Conservation (phyloP, 768 basidiomycete genomes). For the Naematelia encephala region DNA sequence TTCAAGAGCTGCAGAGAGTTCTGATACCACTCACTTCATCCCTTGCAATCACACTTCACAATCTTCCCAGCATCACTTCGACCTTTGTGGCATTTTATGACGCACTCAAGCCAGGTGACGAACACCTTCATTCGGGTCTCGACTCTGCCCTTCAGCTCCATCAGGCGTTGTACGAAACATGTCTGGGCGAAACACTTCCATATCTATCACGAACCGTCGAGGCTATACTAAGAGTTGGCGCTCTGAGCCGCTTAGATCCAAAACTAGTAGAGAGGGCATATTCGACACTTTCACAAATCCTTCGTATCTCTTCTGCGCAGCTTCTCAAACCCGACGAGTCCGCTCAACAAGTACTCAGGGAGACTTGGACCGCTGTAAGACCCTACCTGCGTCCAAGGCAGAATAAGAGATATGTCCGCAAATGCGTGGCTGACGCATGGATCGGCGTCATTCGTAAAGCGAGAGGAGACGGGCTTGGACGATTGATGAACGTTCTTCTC, state of each 20-base stretch:
- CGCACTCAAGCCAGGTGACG: conserved; percentile 25
- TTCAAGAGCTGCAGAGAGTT: conserved; percentile 36
- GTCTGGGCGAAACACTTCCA: conserved; percentile 34
- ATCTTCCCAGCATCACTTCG: conserved; percentile 30
- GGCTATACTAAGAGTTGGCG: conserved; percentile 34
- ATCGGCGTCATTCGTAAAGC: conserved; percentile 70
- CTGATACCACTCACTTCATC: conserved; percentile 44
- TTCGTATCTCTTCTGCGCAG: conserved; percentile 36
- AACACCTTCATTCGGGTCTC: conserved; percentile 40
- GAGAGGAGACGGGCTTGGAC: conserved; percentile 60
- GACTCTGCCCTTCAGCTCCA: conserved; percentile 46
- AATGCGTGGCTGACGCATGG: conserved; percentile 77
- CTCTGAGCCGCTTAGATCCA: conserved; percentile 40
- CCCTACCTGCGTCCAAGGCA: conserved; percentile 38
- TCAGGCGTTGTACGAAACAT: conserved; percentile 45
- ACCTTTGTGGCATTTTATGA: conserved; percentile 39
- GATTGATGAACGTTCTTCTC: conserved; percentile 59
- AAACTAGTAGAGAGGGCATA: conserved; percentile 46
- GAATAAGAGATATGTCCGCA: conserved; percentile 43
- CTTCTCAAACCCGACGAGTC: conserved; percentile 30
- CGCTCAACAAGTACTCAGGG: conserved; percentile 10
- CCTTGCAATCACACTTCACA: conserved; percentile 48
- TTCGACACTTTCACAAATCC: conserved; percentile 43
- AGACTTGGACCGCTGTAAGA: conserved; percentile 33
- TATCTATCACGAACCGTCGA: conserved; percentile 26